Conservation (phyloP, 495 filamentous ascomycete species). For the Annulohypoxylon bovei region DNA sequence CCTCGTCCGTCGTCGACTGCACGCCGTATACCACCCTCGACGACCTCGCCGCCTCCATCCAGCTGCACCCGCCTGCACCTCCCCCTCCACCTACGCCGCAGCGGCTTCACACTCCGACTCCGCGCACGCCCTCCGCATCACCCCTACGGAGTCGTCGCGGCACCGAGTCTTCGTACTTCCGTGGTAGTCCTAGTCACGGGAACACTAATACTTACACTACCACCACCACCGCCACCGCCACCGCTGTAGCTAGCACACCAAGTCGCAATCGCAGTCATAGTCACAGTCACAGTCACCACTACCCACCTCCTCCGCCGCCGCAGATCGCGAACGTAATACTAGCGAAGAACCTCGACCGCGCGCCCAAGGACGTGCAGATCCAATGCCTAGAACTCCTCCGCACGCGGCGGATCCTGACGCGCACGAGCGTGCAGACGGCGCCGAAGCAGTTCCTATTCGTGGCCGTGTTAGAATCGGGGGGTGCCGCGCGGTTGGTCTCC, state of each 20-base stretch:
- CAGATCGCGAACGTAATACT: constrained; percentile 83
- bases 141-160: constrained; percentile 30
- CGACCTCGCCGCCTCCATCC: constrained; percentile 76
- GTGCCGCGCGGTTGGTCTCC: constrained; percentile 41
- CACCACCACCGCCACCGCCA: not conserved
- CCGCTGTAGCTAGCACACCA: not conserved
- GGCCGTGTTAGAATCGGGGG: constrained; percentile 67
- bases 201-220: not conserved
- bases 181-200: not conserved
- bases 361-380: constrained; percentile 78
- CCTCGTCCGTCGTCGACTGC: constrained; percentile 74
- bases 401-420: constrained; percentile 77
- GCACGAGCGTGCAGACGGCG: constrained; percentile 73
- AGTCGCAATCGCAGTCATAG: not conserved
- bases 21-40: constrained; percentile 76
- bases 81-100: constrained; percentile 32
- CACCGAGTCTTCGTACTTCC: constrained; percentile 26
- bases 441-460: constrained; percentile 86
- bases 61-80: constrained; percentile 38
- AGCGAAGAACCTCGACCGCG: constrained; percentile 78
- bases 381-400: constrained; percentile 90
- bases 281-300: not conserved
- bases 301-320: constrained; percentile 12
- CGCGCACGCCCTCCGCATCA: constrained; percentile 28
- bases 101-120: constrained; percentile 19